phyloP scores from a whole-genome alignment of 257 asterid species.

The Avicennia marina region DNA sequence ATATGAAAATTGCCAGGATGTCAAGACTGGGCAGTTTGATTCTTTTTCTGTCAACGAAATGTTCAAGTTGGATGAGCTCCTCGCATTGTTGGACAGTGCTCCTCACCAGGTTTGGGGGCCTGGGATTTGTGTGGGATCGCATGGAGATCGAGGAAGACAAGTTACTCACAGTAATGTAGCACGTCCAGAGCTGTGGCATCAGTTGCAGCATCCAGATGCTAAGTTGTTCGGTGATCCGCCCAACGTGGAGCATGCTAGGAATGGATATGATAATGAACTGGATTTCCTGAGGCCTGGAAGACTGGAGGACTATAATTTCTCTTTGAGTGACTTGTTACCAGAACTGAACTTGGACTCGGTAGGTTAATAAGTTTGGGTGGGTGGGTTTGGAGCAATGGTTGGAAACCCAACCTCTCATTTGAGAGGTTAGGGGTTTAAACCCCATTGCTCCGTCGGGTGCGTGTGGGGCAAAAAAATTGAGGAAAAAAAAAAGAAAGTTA shows the following conservation, averaged over 20 bases:
- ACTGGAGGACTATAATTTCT: conserved; percentile 13
- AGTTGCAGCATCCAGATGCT: neutral
- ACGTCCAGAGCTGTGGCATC: no score
- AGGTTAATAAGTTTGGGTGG: neutral
- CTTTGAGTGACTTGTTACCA: conserved; percentile 7
- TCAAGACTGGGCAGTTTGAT: neutral
- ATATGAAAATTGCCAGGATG: neutral
- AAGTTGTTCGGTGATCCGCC: neutral
- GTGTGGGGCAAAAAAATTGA: no score
- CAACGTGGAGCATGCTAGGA: neutral
- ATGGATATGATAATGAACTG: conserved; percentile 6
- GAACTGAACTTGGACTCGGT: conserved; percentile 6
- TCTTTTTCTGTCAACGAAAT: neutral
- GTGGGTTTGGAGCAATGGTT: no score
- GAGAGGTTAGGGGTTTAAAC: no score
- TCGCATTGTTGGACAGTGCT: conserved; percentile 3
- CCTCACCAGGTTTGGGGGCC: neutral
- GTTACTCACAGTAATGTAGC: neutral
- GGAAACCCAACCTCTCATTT: no score
- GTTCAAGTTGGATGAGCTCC: conserved; percentile 16
- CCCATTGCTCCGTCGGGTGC: no score
- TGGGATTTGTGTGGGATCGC: neutral
- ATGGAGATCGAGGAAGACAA: neutral
- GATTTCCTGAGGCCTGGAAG: conserved; percentile 21
- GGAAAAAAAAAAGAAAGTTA: no score